A percentile compares a stretch with the other conserved stretches of the same genome.
Evolutionary conservation across 768 basidiomycete species (phyloP).

Genomic region (Russula sp.): DNA sequence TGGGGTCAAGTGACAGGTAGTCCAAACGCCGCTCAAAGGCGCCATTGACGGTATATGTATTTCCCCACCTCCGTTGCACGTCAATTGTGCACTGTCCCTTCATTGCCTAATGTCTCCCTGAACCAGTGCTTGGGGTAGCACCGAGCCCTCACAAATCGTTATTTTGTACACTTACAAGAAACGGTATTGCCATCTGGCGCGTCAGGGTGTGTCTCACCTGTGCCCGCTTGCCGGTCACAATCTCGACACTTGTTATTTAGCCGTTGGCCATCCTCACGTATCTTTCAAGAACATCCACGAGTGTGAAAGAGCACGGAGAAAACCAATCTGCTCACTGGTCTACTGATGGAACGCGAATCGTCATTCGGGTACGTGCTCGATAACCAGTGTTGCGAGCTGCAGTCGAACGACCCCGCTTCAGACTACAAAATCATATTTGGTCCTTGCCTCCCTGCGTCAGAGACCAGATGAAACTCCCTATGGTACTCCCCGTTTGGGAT

Average conservation of each 20-base stretch:
- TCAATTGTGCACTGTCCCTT: conserved; percentile 66
- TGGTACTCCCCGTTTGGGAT: conserved; percentile 49
- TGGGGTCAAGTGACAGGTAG: background rate
- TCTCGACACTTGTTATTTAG: conserved; percentile 40
- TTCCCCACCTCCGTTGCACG: conserved; percentile 79
- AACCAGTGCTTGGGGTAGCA: conserved; percentile 54
- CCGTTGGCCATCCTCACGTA: conserved; percentile 70
- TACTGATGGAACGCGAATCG: conserved; percentile 72
- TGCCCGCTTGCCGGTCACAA: conserved; percentile 2
- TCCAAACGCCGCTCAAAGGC: background rate
- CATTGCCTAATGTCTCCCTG: conserved; percentile 61
- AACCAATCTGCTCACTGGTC: conserved; percentile 78
- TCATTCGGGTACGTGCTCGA: conserved; percentile 62
- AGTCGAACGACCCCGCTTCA: conserved; percentile 36
- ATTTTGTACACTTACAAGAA: conserved; percentile 71
- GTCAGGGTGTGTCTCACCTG: conserved; percentile 56
- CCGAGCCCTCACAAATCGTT: conserved; percentile 74
- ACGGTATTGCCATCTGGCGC: conserved; percentile 75
- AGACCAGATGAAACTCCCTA: conserved; percentile 55
- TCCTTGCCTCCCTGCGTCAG: conserved; percentile 67
- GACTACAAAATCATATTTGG: conserved; percentile 79
- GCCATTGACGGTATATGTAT: conserved; percentile 52
- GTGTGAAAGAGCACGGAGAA: conserved; percentile 79
- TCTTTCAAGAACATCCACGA: conserved; percentile 71
- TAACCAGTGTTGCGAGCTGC: background rate